These are phyloP conservation scores for Vigna mungo DNA, from an alignment of 306 rosid species.

Conservation along the genomic window DNA sequence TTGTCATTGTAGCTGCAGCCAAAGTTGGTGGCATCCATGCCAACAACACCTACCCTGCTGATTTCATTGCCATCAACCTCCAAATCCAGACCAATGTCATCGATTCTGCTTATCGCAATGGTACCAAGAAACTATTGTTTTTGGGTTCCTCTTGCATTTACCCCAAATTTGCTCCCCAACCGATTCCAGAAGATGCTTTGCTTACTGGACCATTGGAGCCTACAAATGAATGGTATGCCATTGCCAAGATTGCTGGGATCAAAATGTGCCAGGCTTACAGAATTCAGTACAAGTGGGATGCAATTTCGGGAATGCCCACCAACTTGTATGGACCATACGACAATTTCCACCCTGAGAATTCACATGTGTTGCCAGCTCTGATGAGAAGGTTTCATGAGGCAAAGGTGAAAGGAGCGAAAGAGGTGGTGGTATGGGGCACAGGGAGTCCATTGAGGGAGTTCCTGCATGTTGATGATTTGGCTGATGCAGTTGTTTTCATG, in stretches of 20 bases:
- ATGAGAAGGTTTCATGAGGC: slow-evolving; percentile 98
- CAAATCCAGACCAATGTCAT: slow-evolving; percentile 94
- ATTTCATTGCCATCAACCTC: slow-evolving; percentile 85
- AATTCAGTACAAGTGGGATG: slow-evolving; percentile 83
- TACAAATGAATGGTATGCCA: slow-evolving; percentile 96
- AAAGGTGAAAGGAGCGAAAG: slow-evolving; percentile 73
- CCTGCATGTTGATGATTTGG: slow-evolving; percentile 89
- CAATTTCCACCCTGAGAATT: slow-evolving; percentile 91
- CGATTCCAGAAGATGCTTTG: slow-evolving; percentile 80
- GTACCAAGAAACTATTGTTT: slow-evolving; percentile 78
- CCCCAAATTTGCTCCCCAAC: slow-evolving; percentile 97
- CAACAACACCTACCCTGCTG: slow-evolving; percentile 92
- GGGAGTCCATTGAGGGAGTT: slow-evolving; percentile 97
- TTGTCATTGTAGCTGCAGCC: slow-evolving; percentile 89
- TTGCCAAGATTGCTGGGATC: slow-evolving; percentile 96
- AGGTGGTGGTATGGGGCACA: slow-evolving; percentile 96
- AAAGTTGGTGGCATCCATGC: slow-evolving; percentile 99
- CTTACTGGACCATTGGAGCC: slow-evolving; percentile 92
- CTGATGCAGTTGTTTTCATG: slow-evolving; percentile 78
- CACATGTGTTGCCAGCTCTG: slow-evolving; percentile 89
- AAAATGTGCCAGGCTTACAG: slow-evolving; percentile 96
- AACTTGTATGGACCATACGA: slow-evolving; percentile 86
- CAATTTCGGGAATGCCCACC: slow-evolving; percentile 98
- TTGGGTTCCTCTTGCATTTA: slow-evolving; percentile 94
- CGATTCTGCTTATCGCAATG: slow-evolving; percentile 73